Evolutionary conservation across 306 rosid genomes (phyloP), one percentile per base, ranked within the genome.

Genomic region (Carpinus fangiana): DNA sequence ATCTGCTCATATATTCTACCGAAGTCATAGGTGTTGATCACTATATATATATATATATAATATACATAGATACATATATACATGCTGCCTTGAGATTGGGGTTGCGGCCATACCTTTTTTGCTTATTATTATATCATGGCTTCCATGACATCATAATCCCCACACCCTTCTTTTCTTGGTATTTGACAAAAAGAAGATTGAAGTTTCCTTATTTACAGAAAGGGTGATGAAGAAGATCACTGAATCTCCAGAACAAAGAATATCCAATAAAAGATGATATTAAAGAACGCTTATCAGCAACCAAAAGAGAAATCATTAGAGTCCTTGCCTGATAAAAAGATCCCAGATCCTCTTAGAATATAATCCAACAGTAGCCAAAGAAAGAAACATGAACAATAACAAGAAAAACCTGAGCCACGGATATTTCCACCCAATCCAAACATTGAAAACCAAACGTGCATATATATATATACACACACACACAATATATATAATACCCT

Each of bases 371-470:
- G 56, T 50, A 50, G 61, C 5, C 9, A 21, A 2, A 18, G 10
- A 57, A 46, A 28, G 28, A 73, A 2, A 23, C 53, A 12, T 36
- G 46, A 79, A 6, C 52, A 65, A 3, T 12, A 57, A 16, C 11
- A 46, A 20, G 48, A 38, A 66, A 76, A 36, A 36, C 76, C 68
- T 71, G 80, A 75, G 70, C 78, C 75, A 80, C 48, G 70, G 67
- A 70, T 45, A 45, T 77, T 47, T 54, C 74, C 64, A 73, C 46
- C 51, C 50, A 59, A 59, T 71, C 52, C 70, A 84, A 65, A 38
- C 50, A 64, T 65, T 69, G 18, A 65, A 84, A 78, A 71, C 20
- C 68, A 18, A 54, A 52, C 36, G 23, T 26, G 5, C 5, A 43
- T 31, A 31, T 31, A 31, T 31, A 31, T 31, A 31, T 31, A 31